These are phyloP conservation scores for Bipolaris gigantea DNA, from an alignment of 2,329 filamentous ascomycete genomes.

Conservation along the genomic window DNA sequence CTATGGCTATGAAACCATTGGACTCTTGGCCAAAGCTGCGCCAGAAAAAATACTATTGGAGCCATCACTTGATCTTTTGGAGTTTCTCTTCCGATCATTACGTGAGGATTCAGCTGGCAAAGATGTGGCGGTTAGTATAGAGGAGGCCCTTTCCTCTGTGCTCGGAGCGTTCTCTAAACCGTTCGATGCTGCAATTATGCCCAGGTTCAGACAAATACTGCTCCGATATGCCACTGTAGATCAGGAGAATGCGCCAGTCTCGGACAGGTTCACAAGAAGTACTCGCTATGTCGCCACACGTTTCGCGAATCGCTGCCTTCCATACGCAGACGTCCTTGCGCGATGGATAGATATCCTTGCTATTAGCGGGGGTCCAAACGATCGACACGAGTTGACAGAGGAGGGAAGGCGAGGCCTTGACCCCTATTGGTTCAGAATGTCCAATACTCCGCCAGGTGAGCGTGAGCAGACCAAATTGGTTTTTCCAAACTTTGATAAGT, in stretches of 20 bases:
- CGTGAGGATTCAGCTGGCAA: slow-evolving; percentile 75
- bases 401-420: slow-evolving; percentile 89
- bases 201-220: slow-evolving; percentile 42
- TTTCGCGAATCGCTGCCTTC: slow-evolving; percentile 85
- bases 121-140: slow-evolving; percentile 80
- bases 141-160: slow-evolving; percentile 81
- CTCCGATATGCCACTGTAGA: slow-evolving; percentile 35
- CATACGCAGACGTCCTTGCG: slow-evolving; percentile 75
- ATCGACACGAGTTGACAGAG: slow-evolving; percentile 81
- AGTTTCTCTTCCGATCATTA: slow-evolving; percentile 83
- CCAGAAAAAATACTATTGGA: slow-evolving; percentile 59
- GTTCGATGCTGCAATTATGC: slow-evolving; percentile 46
- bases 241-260: slow-evolving; percentile 20
- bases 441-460: slow-evolving; percentile 51
- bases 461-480: slow-evolving; percentile 23
- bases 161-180: slow-evolving; percentile 60
- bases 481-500: slow-evolving; percentile 50
- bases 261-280: slow-evolving; percentile 55
- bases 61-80: slow-evolving; percentile 58
- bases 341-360: slow-evolving; percentile 90
- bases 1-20: slow-evolving; percentile 88
- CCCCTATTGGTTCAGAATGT: slow-evolving; percentile 69
- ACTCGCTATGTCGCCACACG: slow-evolving; percentile 81
- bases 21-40: slow-evolving; percentile 70
- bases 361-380: slow-evolving; percentile 64